Conservation (phyloP, 2,329 filamentous ascomycete species). For the Aspergillus pseudonomiae region DNA sequence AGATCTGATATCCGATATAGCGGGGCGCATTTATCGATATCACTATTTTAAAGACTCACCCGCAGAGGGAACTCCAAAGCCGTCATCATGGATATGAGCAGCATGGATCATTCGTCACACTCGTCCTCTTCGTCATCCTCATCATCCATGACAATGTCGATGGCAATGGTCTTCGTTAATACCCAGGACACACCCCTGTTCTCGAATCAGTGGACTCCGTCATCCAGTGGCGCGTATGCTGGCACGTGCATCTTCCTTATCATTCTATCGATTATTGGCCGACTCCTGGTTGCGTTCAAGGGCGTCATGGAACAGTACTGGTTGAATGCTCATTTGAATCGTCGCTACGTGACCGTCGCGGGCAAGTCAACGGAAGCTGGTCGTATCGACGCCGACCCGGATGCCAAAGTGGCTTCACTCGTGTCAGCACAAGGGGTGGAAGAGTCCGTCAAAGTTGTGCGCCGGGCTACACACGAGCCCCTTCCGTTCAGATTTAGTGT, state of each 20-base stretch:
- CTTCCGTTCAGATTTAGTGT: slow-evolving; percentile 81
- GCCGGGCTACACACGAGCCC: slow-evolving; percentile 53
- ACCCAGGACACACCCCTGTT: slow-evolving; percentile 65
- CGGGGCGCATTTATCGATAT: neutral
- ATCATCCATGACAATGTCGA: slow-evolving; percentile 25
- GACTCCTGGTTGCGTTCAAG: slow-evolving; percentile 72
- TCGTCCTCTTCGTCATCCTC: slow-evolving; percentile 18
- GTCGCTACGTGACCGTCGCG: slow-evolving; percentile 75
- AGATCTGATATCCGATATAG: neutral
- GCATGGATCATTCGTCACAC: slow-evolving; percentile 21
- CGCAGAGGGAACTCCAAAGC: neutral
- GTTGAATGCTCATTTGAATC: slow-evolving; percentile 70
- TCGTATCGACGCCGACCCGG: slow-evolving; percentile 60
- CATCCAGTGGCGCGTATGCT: slow-evolving; percentile 71
- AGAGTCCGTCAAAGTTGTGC: slow-evolving; percentile 76
- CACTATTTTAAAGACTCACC: neutral
- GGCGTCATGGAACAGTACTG: slow-evolving; percentile 63
- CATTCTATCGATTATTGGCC: slow-evolving; percentile 69
- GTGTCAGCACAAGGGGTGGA: slow-evolving; percentile 76
- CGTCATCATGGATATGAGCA: slow-evolving; percentile 20
- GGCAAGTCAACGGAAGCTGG: slow-evolving; percentile 64
- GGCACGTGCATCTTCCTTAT: slow-evolving; percentile 92
- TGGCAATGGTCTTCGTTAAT: slow-evolving; percentile 55
- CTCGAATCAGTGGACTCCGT: slow-evolving; percentile 74
- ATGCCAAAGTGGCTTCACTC: slow-evolving; percentile 67